Evolutionary conservation across 2,329 filamentous ascomycete genomes (phyloP).

Genomic region (Periconia digitata): DNA sequence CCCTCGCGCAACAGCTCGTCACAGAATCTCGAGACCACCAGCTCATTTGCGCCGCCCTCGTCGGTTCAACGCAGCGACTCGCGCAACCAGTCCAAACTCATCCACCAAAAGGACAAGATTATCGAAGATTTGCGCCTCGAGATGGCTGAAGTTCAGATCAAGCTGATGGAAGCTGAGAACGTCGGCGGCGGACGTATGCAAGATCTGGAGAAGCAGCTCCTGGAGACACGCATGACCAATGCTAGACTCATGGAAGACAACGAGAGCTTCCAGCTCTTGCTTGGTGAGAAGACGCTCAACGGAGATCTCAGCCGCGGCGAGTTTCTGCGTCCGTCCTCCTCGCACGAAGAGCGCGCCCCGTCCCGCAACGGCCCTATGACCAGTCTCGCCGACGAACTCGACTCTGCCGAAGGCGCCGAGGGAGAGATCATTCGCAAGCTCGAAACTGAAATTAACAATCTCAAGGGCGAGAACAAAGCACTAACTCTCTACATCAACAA

Average conservation of each 20-base stretch:
- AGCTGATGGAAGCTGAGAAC: constrained; percentile 91
- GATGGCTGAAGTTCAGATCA: constrained; percentile 92
- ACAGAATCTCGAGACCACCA: constrained; percentile 72
- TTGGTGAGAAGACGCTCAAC: constrained; percentile 93
- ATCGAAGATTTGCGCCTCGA: constrained; percentile 92
- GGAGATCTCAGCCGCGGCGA: constrained; percentile 86
- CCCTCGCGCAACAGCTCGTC: constrained; percentile 50
- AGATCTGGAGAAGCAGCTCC: constrained; percentile 85
- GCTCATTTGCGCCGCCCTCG: constrained; percentile 83
- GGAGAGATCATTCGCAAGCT: constrained; percentile 59
- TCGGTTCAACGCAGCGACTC: constrained; percentile 86
- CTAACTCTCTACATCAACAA: constrained; percentile 98
- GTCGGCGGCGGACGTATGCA: constrained; percentile 83
- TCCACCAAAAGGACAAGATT: constrained; percentile 93
- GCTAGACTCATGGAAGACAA: constrained; percentile 97
- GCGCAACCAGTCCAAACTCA: constrained; percentile 82
- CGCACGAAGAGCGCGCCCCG: constrained; percentile 33
- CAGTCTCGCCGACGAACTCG: constrained; percentile 77
- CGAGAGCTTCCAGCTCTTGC: constrained; percentile 92
- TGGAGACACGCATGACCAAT: constrained; percentile 94
- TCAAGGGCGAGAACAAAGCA: constrained; percentile 95
- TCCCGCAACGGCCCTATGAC: constrained; percentile 39
- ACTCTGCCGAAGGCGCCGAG: constrained; percentile 61
- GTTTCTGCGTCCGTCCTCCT: constrained; percentile 63
- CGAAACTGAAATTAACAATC: constrained; percentile 74